Evolutionary conservation across 2,329 filamentous ascomycete genomes (phyloP), one percentile per base, ranked within the genome.

Genomic region (Chrysosporium queenslandicum): DNA sequence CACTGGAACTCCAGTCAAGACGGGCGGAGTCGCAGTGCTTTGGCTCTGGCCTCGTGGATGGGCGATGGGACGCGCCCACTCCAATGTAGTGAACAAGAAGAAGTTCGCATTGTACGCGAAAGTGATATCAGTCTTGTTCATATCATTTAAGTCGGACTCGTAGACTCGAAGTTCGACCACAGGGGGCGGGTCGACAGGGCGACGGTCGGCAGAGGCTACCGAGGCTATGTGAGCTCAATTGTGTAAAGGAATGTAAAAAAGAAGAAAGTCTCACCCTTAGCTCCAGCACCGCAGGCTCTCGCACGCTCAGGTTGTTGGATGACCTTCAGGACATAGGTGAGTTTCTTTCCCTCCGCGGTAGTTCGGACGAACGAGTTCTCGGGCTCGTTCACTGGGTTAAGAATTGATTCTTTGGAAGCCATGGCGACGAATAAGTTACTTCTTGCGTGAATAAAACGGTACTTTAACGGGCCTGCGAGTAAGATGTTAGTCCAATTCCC

Each of bases 91-190:
- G 63, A 88, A 97, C 37, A 97, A 82, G 72, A 98, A 97, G 78
- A 97, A 97, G 71, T 94, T 95, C 65, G 90, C 90, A 65, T 94
- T 91, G 74, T 96, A 94, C 54, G 82, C 79, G 63, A 94, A 94
- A 1, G 92, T 97, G 63, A 89, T 80, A 56, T 89, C 85, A 52
- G 78, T 78, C 48, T 75, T 71, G 46, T 79, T 76, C 21, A 82
- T 75, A 23, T 82, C 79, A 52, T 74, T 74, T 14, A 71, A 67
- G 23, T 72, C 67, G 8, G 69, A 86, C 64, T 95, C 86, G 61
- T 82, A 88, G 58, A 97, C 86, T 59, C 84, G 85, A 56, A 98
- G 76, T 70, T 94, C 87, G 36, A 97, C 88, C 52, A 98, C 92
- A 0, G 92, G 92, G 2, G 92, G 92, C 56, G 90, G 90, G 68